These are phyloP conservation scores for Elsinoe batatas DNA, from an alignment of 2,329 filamentous ascomycete species.

Conservation along the genomic window DNA sequence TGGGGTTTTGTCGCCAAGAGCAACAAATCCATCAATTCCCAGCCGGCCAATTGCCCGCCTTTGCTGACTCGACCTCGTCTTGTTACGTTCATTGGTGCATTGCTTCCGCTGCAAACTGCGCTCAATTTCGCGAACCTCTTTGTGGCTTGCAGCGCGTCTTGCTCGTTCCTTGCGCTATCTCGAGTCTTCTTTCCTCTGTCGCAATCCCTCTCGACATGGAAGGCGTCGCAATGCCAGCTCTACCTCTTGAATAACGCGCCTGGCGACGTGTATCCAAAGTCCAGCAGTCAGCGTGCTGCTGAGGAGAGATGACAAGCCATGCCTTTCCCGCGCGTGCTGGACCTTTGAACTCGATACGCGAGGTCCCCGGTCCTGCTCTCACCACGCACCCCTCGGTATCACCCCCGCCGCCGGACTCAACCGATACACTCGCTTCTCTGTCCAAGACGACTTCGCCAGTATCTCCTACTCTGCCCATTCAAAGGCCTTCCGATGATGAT, in stretches of 20 bases:
- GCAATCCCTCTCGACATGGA: not conserved
- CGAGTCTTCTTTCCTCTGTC: not conserved
- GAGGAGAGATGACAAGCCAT: not conserved
- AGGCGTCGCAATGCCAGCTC: not conserved
- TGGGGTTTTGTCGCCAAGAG: not conserved
- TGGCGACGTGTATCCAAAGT: not conserved
- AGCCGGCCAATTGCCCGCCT: not conserved
- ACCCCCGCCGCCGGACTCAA: not conserved
- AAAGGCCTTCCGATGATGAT: conserved; percentile 5
- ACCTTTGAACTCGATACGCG: conserved; percentile 5
- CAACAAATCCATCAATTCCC: not conserved
- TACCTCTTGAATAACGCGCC: not conserved
- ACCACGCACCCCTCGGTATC: not conserved
- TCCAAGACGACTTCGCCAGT: conserved; percentile 1
- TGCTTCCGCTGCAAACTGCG: not conserved
- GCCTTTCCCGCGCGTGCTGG: not conserved
- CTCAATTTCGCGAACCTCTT: not conserved
- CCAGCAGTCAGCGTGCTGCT: not conserved
- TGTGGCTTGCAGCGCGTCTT: not conserved
- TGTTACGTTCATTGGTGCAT: conserved; percentile 6
- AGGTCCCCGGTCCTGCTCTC: not conserved
- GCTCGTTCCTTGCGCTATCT: not conserved
- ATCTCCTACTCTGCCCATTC: conserved; percentile 1
- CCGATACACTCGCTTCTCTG: not conserved
- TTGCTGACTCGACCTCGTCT: conserved; percentile 4